Base-by-base conservation (phyloP, 73 alveolate genomes). In the Paraurostyla sp. region DNA sequence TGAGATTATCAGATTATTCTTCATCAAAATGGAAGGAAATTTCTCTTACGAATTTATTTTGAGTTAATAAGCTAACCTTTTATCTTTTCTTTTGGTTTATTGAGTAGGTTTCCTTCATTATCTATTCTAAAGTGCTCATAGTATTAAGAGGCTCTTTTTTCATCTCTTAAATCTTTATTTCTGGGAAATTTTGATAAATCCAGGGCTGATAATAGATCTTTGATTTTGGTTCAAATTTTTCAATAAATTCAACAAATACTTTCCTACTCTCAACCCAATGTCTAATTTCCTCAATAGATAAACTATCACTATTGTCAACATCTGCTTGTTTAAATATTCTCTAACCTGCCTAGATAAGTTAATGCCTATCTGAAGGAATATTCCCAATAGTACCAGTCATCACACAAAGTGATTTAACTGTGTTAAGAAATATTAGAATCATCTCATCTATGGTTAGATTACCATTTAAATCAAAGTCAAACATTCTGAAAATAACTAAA, bases 131-230 rank as follows among this genome's bases (percentile, higher is more conserved):
- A 0, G 69, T 83, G 4, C 81, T 38, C 75, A 46, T 83, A 3
- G 92, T 83, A 57, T 83, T 63, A 3, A 83, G 85, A 11, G 85
- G 76, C 11, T 41, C 59, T 27, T 83, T 54, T 29, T 62, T 18
- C 69, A 83, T 38, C 9, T 62, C 85, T 7, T 62, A 43, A 0
- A 83, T 83, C 50, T 83, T 42, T 15, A 83, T 83, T 25, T 83
- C 92, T n/a, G 92, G 92, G 32, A 83, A 83, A 45, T 59, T 46
- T 38, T 83, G 65, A 76, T 62, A 83, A 30, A 83, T 57, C 92
- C 92, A 83, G 6, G 89, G 89, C 22, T 78, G 58, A 33, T 78
- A 78, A 59, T 54, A 78, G 7, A 78, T 51, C 42, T 78, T 78
- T 0, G 62, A 23, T 30, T 46, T 78, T 15, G 89, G 89, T 32